phyloP scores from a whole-genome alignment of 139 green algal genomes.

The Chlamydomonas urium region DNA sequence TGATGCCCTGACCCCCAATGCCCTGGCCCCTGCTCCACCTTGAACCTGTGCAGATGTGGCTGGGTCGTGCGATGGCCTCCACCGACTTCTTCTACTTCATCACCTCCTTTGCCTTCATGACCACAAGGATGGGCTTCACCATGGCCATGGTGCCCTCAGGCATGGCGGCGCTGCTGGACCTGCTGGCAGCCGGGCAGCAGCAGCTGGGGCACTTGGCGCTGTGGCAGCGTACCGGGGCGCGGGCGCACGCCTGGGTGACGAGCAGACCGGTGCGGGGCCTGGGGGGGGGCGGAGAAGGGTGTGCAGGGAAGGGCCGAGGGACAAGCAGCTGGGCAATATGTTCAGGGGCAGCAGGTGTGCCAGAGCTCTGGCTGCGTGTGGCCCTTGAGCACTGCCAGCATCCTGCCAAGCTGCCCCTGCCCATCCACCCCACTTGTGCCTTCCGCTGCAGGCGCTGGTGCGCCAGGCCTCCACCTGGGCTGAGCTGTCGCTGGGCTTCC shows the following conservation, averaged over 20 bases:
- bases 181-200: not conserved
- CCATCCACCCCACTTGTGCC: not conserved
- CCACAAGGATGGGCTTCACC: not conserved
- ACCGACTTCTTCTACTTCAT: conserved; percentile 14
- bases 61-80: not conserved
- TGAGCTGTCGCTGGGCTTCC: conserved; percentile 7
- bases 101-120: not conserved
- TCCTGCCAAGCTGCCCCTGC: not conserved
- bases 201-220: not conserved
- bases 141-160: not conserved
- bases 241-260: not conserved
- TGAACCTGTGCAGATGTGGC: conserved; percentile 3
- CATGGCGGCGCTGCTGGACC: not conserved
- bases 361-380: no score
- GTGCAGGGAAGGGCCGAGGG: no score
- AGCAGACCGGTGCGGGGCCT: no score
- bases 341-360: no score
- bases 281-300: no score
- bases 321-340: no score
- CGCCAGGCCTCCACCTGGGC: not conserved
- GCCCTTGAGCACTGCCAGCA: no score
- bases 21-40: not conserved
- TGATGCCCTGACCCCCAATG: no score
- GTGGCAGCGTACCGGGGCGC: not conserved
- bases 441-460: conserved; percentile 2